phyloP scores from a whole-genome alignment of 345 rosid species.

The Populus deltoides region DNA sequence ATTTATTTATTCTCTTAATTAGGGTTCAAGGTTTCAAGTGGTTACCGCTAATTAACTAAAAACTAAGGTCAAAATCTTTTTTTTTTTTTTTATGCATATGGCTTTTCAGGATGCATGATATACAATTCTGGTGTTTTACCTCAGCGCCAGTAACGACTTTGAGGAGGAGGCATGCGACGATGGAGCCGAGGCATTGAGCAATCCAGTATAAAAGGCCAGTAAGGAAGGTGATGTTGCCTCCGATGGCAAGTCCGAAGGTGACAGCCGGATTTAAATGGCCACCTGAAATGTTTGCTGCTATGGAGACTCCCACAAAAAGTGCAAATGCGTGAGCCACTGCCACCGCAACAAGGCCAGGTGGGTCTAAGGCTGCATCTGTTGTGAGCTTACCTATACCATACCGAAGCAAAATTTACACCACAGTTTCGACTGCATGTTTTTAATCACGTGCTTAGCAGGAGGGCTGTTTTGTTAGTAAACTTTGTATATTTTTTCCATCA shows the following conservation, averaged over 20 bases:
- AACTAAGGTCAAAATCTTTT: too few species aligned
- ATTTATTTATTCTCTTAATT: too few species aligned
- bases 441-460: not conserved
- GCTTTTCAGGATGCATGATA: too few species aligned
- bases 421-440: not conserved
- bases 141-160: slow-evolving; percentile 50
- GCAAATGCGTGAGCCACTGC: slow-evolving; percentile 85
- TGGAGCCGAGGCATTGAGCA: slow-evolving; percentile 82
- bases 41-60: too few species aligned
- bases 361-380: slow-evolving; percentile 63
- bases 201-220: slow-evolving; percentile 83
- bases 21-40: too few species aligned
- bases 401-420: not conserved
- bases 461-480: not conserved
- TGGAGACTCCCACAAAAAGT: slow-evolving; percentile 70
- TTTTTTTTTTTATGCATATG: not conserved
- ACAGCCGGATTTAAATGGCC: slow-evolving; percentile 91
- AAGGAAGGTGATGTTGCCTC: slow-evolving; percentile 76
- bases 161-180: slow-evolving; percentile 81
- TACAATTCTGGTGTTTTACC: slow-evolving; percentile 26
- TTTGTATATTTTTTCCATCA: not conserved
- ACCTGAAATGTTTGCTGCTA: slow-evolving; percentile 84
- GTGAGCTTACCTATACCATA: slow-evolving; percentile 53
- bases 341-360: slow-evolving; percentile 77
- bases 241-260: slow-evolving; percentile 77